Evolutionary conservation across 768 basidiomycete genomes (phyloP), one percentile per base, ranked within the genome.

Genomic region (Cystofilobasidium capitatum): DNA sequence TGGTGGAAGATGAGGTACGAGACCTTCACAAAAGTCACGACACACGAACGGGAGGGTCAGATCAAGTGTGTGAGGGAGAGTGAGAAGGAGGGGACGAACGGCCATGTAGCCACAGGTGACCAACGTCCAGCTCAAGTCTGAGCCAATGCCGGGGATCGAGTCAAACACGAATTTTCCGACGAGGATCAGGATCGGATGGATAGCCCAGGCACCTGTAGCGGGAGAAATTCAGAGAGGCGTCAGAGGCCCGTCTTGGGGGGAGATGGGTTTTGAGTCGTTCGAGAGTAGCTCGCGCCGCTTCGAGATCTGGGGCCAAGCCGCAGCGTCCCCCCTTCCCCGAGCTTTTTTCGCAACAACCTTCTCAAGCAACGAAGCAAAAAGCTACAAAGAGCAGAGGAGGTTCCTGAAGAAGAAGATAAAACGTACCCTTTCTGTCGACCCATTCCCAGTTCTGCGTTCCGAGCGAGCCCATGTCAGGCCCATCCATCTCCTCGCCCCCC

Each of bases 81-180:
- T 26, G 51, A 20, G 29, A 20, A 58, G 29, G 35, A 35, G 8
- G 47, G 6, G n/a, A 82, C 89, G 70, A 76, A 97, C 94, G 55
- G 86, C 83, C 70, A 92, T 87, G 78, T 99, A 99, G 70, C 88
- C 76, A 47, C 97, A 79, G 76, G 96, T 94, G 70, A 91, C 88
- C 47, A 91, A 80, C 12, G 93, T 94, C 96, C 96, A 99, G 76
- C 91, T 91, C 55, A 91, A 81, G 79, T 97, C 85, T 76, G 90
- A 91, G 9, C 86, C 87, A 84, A 98, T 91, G 36, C 91, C 90
- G 0, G 96, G 96, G 51, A 98, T 81, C 22, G 88, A 88, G 80
- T 98, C 94, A 73, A 99, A 84, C 72, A 93, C 82, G 71, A 98
- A 83, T 79, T 98, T 99, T 65, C 89, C 91, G 29, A 84, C 78